phyloP scores from a whole-genome alignment of 2,329 filamentous ascomycete genomes.

The Rhexocercosporidium sp. region DNA sequence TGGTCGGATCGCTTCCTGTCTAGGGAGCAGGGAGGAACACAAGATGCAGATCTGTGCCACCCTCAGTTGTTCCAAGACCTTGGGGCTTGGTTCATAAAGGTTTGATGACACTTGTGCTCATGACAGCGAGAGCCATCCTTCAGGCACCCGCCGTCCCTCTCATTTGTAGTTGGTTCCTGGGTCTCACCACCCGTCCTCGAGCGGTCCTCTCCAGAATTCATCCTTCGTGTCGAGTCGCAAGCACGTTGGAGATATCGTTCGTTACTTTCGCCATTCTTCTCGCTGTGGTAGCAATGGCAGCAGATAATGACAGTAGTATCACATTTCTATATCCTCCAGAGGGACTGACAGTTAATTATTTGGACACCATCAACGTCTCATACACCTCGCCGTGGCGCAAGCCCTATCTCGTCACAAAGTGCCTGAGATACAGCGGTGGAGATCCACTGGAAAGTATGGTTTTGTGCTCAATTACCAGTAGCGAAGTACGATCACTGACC shows the following conservation, averaged over 20 bases:
- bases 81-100: no score
- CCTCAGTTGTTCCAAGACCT: neutral
- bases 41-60: neutral
- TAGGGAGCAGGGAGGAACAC: neutral
- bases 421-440: slow-evolving; percentile 13
- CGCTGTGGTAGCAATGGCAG: neutral
- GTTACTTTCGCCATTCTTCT: neutral
- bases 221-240: neutral
- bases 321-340: slow-evolving; percentile 31
- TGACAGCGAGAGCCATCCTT: no score
- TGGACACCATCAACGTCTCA: slow-evolving; percentile 33
- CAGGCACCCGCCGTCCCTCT: neutral
- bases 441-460: neutral
- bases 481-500: neutral
- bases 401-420: slow-evolving; percentile 30
- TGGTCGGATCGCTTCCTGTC: neutral
- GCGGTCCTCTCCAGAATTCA: neutral
- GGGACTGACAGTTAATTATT: slow-evolving; percentile 27
- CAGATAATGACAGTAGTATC: slow-evolving; percentile 25
- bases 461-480: neutral
- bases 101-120: no score
- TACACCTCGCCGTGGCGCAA: slow-evolving; percentile 28
- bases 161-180: neutral
- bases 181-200: neutral
- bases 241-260: neutral